Conservation (phyloP, 2,329 filamentous ascomycete species). For the Bipolaris gigantea region DNA sequence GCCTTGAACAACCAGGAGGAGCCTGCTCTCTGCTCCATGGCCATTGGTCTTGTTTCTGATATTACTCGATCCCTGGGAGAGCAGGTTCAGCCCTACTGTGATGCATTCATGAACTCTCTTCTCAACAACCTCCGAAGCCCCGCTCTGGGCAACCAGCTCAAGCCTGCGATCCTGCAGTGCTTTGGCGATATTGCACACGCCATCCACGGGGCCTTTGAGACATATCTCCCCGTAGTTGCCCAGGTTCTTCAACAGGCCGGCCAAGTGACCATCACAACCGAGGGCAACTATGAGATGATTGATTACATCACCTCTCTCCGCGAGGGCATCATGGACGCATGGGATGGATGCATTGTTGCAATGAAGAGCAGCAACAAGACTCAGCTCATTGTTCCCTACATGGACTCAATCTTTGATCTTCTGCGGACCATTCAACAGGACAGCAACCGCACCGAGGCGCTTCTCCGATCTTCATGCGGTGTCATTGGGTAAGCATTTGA, state of each 20-base stretch:
- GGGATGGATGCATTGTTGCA: slow-evolving; percentile 93
- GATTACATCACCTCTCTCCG: slow-evolving; percentile 94
- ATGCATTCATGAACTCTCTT: slow-evolving; percentile 97
- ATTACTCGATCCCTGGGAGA: slow-evolving; percentile 90
- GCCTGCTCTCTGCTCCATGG: slow-evolving; percentile 90
- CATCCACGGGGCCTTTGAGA: slow-evolving; percentile 89
- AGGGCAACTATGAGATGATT: slow-evolving; percentile 90
- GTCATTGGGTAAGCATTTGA: slow-evolving; percentile 79
- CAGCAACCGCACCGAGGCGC: slow-evolving; percentile 82
- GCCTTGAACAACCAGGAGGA: slow-evolving; percentile 95
- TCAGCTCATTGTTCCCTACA: slow-evolving; percentile 71
- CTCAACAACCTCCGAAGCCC: slow-evolving; percentile 89
- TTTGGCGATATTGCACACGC: slow-evolving; percentile 97
- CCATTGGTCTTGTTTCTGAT: slow-evolving; percentile 95
- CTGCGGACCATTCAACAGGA: slow-evolving; percentile 80
- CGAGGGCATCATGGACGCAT: slow-evolving; percentile 98
- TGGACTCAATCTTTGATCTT: slow-evolving; percentile 84
- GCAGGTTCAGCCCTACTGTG: slow-evolving; percentile 91
- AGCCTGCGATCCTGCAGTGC: slow-evolving; percentile 95
- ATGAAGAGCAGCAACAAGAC: slow-evolving; percentile 83
- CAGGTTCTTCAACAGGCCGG: slow-evolving; percentile 93
- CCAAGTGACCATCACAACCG: slow-evolving; percentile 73
- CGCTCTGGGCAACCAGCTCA: slow-evolving; percentile 91
- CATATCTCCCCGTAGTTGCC: slow-evolving; percentile 87
- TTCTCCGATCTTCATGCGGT: slow-evolving; percentile 94